These are phyloP conservation scores for Quercus mongolica DNA, from an alignment of 306 rosid species.

Conservation along the genomic window DNA sequence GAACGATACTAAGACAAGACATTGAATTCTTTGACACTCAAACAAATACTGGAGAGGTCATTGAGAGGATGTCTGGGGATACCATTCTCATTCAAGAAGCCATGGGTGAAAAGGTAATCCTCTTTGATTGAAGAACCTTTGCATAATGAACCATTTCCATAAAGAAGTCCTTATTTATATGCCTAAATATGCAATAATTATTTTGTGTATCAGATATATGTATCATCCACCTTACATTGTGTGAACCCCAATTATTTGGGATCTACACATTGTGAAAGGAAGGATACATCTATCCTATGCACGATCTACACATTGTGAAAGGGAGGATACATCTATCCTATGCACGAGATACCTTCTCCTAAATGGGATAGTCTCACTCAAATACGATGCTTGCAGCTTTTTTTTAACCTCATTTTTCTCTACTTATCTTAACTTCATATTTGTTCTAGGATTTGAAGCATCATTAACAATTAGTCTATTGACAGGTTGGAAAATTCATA, in stretches of 20 bases:
- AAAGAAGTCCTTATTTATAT: not conserved
- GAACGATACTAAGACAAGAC: conserved; percentile 75
- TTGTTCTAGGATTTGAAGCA: not conserved
- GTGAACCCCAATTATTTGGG: no score
- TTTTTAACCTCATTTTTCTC: not conserved
- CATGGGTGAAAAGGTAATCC: conserved; percentile 81
- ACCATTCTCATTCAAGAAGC: conserved; percentile 90
- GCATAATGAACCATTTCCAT: not conserved
- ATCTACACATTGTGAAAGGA: no score
- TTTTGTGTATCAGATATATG: no score
- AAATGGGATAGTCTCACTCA: not conserved
- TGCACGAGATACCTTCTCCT: no score
- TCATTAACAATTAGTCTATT: not conserved
- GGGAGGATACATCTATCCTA: no score
- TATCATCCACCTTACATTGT: no score
- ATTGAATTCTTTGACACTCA: conserved; percentile 83
- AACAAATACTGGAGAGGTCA: conserved; percentile 75
- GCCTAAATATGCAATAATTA: not conserved
- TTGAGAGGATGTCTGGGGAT: conserved; percentile 93
- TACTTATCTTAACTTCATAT: not conserved
- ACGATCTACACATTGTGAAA: no score
- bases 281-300: no score
- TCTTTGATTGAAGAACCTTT: not conserved
- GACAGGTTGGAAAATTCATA: conserved; percentile 83
- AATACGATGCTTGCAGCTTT: not conserved